Evolutionary conservation across 306 rosid species (phyloP), one percentile per base, ranked within the genome.

Genomic region (Citrullus colocynthis): DNA sequence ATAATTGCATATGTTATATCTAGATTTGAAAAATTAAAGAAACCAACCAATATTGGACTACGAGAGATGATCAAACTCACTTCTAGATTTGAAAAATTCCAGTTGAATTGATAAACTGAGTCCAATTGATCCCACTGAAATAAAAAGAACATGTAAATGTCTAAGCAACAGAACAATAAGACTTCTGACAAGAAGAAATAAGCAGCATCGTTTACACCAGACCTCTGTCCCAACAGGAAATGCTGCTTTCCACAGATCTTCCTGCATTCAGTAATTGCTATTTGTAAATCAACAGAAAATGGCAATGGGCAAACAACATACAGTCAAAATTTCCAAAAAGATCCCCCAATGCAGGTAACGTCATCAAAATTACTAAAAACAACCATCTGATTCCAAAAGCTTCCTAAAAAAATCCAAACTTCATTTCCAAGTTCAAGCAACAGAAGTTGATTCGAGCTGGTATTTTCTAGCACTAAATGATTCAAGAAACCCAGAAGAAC

Each of bases 171-270:
- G 21, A 56, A 57, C n/a, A 21, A 64, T 34, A 30, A 56, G 56
- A 48, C 18, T 24, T 24, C 60, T 42, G 56, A 42, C 24, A 21
- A 44, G 30, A 72, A 73, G 44, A 48, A 10, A 72, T 34, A 62
- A 20, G 36, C 16, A 10, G 36, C 6, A 1, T 2, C 1, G 75
- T 69, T 44, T 12, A 42, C 13, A 54, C 75, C 74, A 62, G 74
- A 84, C 86, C 86, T 86, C 89, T 8, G 89, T 86, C 28, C 89
- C 89, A 2, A 86, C 86, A 56, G 87, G 89, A 34, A 86, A 86
- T 12, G 85, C 82, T 20, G 77, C 84, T 80, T 80, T 84, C 89
- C 89, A 86, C 4, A 86, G 70, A 74, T 86, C 89, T 80, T 86
- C 85, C 86, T 84, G 74, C 79, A 63, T 69, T 69, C 28, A 42